Evolutionary conservation across 1,139 yeast genomes (phyloP).

Genomic region (Lodderomyces metapsilosis): DNA sequence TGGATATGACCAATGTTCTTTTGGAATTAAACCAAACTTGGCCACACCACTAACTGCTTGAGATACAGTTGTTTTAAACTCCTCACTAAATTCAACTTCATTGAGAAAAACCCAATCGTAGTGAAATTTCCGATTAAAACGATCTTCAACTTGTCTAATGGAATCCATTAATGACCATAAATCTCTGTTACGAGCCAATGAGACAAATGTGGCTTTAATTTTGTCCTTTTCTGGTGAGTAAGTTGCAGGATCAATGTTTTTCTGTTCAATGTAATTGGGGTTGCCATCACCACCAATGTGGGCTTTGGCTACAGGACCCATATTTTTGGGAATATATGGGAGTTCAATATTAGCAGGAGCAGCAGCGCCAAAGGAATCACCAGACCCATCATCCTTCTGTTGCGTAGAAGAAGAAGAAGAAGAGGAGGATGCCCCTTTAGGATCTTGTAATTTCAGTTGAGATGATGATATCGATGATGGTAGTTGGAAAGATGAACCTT

Average conservation of each 20-base stretch:
- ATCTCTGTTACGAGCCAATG: slow-evolving; percentile 45
- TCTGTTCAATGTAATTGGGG: slow-evolving; percentile 13
- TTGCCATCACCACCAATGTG: slow-evolving; percentile 13
- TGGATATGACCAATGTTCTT: slow-evolving; percentile 54
- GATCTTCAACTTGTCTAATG: slow-evolving; percentile 45
- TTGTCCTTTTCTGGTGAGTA: slow-evolving; percentile 20
- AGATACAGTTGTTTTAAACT: slow-evolving; percentile 35
- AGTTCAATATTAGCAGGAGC: slow-evolving; percentile 10
- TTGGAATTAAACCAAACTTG: slow-evolving; percentile 44
- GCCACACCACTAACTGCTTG: slow-evolving; percentile 39
- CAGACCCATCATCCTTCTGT: too few species aligned
- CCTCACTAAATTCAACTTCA: slow-evolving; percentile 41
- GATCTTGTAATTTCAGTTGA: slow-evolving; percentile 6
- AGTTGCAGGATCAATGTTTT: slow-evolving; percentile 11
- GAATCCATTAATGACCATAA: slow-evolving; percentile 35
- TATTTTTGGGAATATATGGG: slow-evolving; percentile 9
- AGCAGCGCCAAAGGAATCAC: neutral
- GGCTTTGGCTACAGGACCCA: slow-evolving; percentile 11
- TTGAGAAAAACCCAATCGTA: slow-evolving; percentile 51
- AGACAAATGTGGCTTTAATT: slow-evolving; percentile 45
- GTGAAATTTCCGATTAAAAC: slow-evolving; percentile 41
- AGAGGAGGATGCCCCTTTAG: neutral
- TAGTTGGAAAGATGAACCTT: slow-evolving; percentile 49
- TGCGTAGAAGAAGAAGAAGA: neutral
- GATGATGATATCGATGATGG: neutral